phyloP scores from a whole-genome alignment of 176 grass and related monocot species.

The Pontederia crassipes region DNA sequence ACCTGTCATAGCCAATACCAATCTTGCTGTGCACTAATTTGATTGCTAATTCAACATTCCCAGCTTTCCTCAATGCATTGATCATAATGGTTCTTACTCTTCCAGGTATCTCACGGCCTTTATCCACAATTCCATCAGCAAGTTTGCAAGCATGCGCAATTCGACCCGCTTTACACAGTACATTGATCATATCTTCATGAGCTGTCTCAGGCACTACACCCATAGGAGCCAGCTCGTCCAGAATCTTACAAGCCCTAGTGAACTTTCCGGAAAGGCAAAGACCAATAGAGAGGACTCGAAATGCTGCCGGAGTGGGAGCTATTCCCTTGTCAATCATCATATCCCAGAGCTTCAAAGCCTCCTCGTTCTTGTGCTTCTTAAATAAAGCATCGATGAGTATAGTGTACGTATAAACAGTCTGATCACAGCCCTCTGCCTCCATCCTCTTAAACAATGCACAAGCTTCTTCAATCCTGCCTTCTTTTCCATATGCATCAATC shows the following conservation, averaged over 20 bases:
- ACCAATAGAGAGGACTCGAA: conserved; percentile 59
- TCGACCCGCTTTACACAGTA: conserved; percentile 61
- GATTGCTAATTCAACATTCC: conserved; percentile 74
- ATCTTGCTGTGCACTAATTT: conserved; percentile 85
- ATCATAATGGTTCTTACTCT: conserved; percentile 87
- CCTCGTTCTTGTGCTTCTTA: conserved; percentile 79
- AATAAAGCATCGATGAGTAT: conserved; percentile 78
- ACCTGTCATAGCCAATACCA: conserved; percentile 85
- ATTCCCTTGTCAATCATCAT: conserved; percentile 82
- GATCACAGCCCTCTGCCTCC: conserved; percentile 68
- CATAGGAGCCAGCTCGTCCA: conserved; percentile 85
- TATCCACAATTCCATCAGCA: conserved; percentile 76
- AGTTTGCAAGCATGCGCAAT: conserved; percentile 88
- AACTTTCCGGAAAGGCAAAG: conserved; percentile 87
- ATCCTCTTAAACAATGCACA: conserved; percentile 66
- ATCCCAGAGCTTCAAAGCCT: conserved; percentile 71
- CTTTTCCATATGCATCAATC: conserved; percentile 60
- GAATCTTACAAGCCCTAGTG: conserved; percentile 63
- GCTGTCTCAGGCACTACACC: conserved; percentile 71
- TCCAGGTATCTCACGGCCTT: conserved; percentile 70
- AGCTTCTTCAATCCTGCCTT: conserved; percentile 48
- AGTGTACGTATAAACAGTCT: conserved; percentile 79
- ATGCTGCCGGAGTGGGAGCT: conserved; percentile 59
- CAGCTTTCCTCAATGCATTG: conserved; percentile 77
- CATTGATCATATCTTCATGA: conserved; percentile 89